Conservation (phyloP, 257 asterid genomes). For the Rhazya stricta region DNA sequence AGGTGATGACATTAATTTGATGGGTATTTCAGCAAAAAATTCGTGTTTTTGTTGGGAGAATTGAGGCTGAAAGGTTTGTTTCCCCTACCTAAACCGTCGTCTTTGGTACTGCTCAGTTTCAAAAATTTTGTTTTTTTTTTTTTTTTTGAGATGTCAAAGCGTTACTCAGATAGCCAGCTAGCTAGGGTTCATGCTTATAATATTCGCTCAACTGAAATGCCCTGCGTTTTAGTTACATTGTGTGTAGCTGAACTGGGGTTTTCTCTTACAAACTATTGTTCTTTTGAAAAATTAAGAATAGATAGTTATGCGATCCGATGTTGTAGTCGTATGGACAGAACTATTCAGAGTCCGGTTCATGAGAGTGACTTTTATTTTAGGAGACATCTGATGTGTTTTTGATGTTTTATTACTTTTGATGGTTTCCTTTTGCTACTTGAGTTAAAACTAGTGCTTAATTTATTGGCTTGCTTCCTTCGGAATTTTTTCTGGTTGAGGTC, state of each 20-base stretch:
- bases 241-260: neutral
- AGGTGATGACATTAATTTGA: slow-evolving; percentile 9
- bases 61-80: slow-evolving; percentile 18
- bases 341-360: neutral
- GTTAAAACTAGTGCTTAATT: neutral
- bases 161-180: neutral
- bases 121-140: slow-evolving; percentile 16
- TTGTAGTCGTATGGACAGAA: neutral
- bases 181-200: neutral
- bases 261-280: neutral
- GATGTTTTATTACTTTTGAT: neutral
- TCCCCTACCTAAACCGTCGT: slow-evolving; percentile 4
- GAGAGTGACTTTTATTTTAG: neutral
- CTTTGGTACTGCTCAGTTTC: slow-evolving; percentile 12
- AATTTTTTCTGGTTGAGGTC: neutral
- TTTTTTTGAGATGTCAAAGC: slow-evolving; percentile 19
- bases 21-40: slow-evolving; percentile 17
- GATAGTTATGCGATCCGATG: slow-evolving; percentile 1
- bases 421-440: neutral
- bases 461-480: neutral
- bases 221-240: slow-evolving; percentile 4
- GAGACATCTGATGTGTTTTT: neutral
- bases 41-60: slow-evolving; percentile 10
- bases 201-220: slow-evolving; percentile 21
- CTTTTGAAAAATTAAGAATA: neutral